Evolutionary conservation across 768 basidiomycete genomes (phyloP).

Genomic region (Auricularia cornea): DNA sequence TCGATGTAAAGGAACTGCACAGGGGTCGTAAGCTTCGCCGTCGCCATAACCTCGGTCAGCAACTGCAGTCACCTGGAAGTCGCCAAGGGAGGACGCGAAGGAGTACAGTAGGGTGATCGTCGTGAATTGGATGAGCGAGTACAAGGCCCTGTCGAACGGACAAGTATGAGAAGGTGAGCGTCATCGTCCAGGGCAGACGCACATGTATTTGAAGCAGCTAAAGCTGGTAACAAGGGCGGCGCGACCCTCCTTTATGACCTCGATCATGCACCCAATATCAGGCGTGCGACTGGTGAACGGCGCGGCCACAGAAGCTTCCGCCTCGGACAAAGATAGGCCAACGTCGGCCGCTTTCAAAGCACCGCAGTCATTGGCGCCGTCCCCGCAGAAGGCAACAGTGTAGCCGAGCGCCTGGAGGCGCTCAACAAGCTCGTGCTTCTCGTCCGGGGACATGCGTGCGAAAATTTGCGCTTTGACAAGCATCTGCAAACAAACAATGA

Average conservation of each 20-base stretch:
- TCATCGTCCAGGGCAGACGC: slow-evolving; percentile 23
- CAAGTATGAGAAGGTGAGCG: slow-evolving; percentile 8
- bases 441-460: slow-evolving; percentile 98
- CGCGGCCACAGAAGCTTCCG: slow-evolving; percentile 96
- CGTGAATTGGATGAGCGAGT: slow-evolving; percentile 99
- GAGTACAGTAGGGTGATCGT: slow-evolving; percentile 93
- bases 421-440: slow-evolving; percentile 98
- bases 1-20: slow-evolving; percentile 91
- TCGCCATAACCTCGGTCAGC: background rate
- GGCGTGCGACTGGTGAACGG: slow-evolving; percentile 92
- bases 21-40: slow-evolving; percentile 8
- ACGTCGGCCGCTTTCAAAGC: slow-evolving; percentile 98
- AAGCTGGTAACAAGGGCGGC: slow-evolving; percentile 96
- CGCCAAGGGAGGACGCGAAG: slow-evolving; percentile 91
- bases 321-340: slow-evolving; percentile 92
- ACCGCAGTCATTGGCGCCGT: slow-evolving; percentile 98
- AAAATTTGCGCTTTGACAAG: slow-evolving; percentile 94
- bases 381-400: slow-evolving; percentile 96
- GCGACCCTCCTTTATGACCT: slow-evolving; percentile 94
- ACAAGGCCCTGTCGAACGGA: slow-evolving; percentile 82
- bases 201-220: slow-evolving; percentile 99
- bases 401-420: slow-evolving; percentile 89
- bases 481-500: slow-evolving; percentile 53
- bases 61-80: slow-evolving; percentile 80
- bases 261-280: slow-evolving; percentile 92